Percentiles rank a stretch among this genome's conserved stretches.
These are phyloP conservation scores for Penicillium hesseltinei DNA, from an alignment of 2,329 filamentous ascomycete species.

Conservation along the genomic window DNA sequence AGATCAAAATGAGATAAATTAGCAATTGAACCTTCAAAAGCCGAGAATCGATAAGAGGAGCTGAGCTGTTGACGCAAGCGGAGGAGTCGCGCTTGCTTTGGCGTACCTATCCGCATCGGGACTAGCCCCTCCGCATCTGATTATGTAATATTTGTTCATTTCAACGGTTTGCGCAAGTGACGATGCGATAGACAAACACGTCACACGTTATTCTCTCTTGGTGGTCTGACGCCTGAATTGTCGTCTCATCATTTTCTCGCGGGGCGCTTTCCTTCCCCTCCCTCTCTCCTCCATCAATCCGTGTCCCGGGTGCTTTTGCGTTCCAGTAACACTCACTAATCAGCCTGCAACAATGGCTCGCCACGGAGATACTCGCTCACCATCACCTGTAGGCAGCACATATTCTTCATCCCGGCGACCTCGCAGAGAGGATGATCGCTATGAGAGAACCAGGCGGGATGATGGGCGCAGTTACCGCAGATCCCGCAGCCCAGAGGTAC, in stretches of 20 bases:
- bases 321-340: slow-evolving; percentile 50
- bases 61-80: slow-evolving; percentile 31
- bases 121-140: neutral
- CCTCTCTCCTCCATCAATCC: slow-evolving; percentile 11
- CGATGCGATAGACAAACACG: neutral
- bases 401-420: slow-evolving; percentile 67
- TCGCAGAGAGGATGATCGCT: slow-evolving; percentile 54
- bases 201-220: neutral
- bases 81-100: slow-evolving; percentile 29
- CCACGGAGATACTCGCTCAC: slow-evolving; percentile 72
- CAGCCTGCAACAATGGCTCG: slow-evolving; percentile 59
- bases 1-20: neutral
- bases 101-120: slow-evolving; percentile 24
- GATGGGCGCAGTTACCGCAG: slow-evolving; percentile 49
- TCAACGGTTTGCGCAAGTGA: neutral
- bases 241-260: neutral
- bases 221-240: slow-evolving; percentile 1
- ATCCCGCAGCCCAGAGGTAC: slow-evolving; percentile 51
- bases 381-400: slow-evolving; percentile 88
- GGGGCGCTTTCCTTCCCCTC: neutral
- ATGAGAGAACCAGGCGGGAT: slow-evolving; percentile 53
- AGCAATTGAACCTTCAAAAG: neutral
- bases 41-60: slow-evolving; percentile 2
- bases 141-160: neutral
- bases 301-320: slow-evolving; percentile 31